phyloP scores from a whole-genome alignment of 2,329 filamentous ascomycete species.

The Diaporthe ilicicola region DNA sequence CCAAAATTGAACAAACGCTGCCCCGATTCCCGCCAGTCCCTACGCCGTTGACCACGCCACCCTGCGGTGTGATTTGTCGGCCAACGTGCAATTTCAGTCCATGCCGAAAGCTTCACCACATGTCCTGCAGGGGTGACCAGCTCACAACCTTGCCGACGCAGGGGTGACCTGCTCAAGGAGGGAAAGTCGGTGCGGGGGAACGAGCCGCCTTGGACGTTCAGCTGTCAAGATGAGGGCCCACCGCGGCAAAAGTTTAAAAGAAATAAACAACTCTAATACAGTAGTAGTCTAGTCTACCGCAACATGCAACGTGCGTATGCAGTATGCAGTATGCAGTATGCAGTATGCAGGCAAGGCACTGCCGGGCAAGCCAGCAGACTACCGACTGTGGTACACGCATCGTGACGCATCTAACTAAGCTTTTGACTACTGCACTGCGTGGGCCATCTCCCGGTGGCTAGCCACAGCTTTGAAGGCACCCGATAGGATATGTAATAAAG shows the following conservation, averaged over 20 bases:
- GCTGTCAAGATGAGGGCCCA: conserved; percentile 22
- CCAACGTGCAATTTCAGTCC: conserved; percentile 13
- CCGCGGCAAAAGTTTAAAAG: not conserved
- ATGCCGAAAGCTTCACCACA: not conserved
- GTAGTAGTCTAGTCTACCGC: not conserved
- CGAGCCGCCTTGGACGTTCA: not conserved
- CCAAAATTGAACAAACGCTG: conserved; percentile 37
- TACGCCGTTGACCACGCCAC: conserved; percentile 2
- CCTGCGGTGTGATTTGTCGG: conserved; percentile 16
- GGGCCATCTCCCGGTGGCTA: not conserved
- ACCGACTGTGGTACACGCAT: no score
- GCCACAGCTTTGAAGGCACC: no score
- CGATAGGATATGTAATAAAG: not conserved
- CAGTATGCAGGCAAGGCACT: no score
- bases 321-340: no score
- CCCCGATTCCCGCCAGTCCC: conserved; percentile 1
- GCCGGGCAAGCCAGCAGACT: no score
- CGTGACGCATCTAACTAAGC: no score
- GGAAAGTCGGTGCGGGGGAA: not conserved
- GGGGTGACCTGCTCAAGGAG: not conserved
- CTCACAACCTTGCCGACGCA: not conserved
- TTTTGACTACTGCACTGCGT: conserved; percentile 9
- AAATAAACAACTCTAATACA: conserved; percentile 5
- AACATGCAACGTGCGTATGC: no score
- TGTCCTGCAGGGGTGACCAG: conserved; percentile 12